phyloP scores from a whole-genome alignment of 1,284 basidiomycete genomes.

The Apiotrichum montevideense region DNA sequence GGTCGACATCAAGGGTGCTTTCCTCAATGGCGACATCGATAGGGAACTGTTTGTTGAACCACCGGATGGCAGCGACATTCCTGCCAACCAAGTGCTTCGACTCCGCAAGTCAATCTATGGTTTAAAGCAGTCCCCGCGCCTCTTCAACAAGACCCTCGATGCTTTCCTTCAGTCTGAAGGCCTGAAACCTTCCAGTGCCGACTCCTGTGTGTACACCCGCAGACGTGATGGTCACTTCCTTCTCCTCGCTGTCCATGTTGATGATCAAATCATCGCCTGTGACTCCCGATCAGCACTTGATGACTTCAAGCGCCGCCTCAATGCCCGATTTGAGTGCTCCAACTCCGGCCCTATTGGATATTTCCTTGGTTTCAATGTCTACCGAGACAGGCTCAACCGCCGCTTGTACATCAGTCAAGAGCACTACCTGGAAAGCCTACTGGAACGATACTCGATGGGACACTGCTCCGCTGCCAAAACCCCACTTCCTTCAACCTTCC shows the following conservation, averaged over 20 bases:
- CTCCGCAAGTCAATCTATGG: slow-evolving; percentile 27
- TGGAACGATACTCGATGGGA: too few relatives aligned
- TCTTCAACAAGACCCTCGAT: slow-evolving; percentile 18
- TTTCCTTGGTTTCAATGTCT: slow-evolving; percentile 23
- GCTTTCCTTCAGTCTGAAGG: not conserved
- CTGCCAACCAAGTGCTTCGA: slow-evolving; percentile 6
- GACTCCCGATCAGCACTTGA: slow-evolving; percentile 9
- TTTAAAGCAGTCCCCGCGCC: slow-evolving; percentile 24
- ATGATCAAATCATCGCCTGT: slow-evolving; percentile 28
- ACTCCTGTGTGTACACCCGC: not conserved
- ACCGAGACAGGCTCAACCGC: too few relatives aligned
- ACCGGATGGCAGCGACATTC: slow-evolving; percentile 20
- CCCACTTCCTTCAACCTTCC: too few relatives aligned
- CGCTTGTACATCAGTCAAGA: too few relatives aligned
- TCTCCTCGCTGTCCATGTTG: slow-evolving; percentile 21
- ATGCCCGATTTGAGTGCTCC: slow-evolving; percentile 18
- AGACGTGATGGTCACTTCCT: not conserved
- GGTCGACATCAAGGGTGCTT: slow-evolving; percentile 23
- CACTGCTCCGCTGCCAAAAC: too few relatives aligned
- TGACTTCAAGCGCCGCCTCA: slow-evolving; percentile 17
- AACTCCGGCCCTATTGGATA: slow-evolving; percentile 19
- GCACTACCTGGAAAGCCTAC: too few relatives aligned
- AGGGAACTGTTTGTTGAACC: slow-evolving; percentile 16
- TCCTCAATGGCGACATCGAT: slow-evolving; percentile 14
- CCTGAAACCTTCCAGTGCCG: not conserved